Base-by-base conservation (phyloP, 768 basidiomycete genomes). In the Lentinula aciculospora region DNA sequence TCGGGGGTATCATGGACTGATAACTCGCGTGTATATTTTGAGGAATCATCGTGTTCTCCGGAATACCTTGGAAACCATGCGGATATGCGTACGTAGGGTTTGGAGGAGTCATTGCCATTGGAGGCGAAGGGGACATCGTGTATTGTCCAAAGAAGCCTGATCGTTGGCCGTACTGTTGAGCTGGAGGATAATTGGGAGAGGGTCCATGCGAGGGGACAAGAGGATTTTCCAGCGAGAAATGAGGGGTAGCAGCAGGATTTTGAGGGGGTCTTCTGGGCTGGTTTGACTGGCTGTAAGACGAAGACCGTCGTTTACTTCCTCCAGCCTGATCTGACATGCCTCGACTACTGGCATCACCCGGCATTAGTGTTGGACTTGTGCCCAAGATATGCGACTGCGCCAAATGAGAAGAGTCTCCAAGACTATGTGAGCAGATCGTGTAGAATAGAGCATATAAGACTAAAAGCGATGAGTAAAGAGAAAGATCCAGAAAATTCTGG, bases 61-160 rank as follows among this genome's bases (percentile, higher is more conserved):
- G 61, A 21, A 73, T 66, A 47, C 66, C 63, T 4, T 71, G 75
- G 44, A 70, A 76, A n/a, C 64, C 58, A 53, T 72, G 71, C 21
- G 70, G 60, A 61, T 74, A 77, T 29, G 67, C 60, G 39, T 72
- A 76, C 32, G 57, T n/a, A 7, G 68, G 60, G 3, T 31, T 50
- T 12, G 74, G 53, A 57, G 71, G 70, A 45, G 74, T 59, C 56
- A 77, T 78, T 4, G 64, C 66, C 60, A 77, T 70, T 54, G 71
- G 68, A 23, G 73, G 72, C 63, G 75, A 79, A 2, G 74, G 60
- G 62, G 80, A 69, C 67, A 80, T 71, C 64, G 74, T 67, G 71
- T 83, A 83, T 68, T 74, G 80, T 56, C 76, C 74, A 27, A 71
- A 65, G 58, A 75, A 79, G 63, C 64, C 65, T 27, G 65, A 44